phyloP scores from a whole-genome alignment of 2,329 filamentous ascomycete genomes.

The Fusarium oligoseptatum region DNA sequence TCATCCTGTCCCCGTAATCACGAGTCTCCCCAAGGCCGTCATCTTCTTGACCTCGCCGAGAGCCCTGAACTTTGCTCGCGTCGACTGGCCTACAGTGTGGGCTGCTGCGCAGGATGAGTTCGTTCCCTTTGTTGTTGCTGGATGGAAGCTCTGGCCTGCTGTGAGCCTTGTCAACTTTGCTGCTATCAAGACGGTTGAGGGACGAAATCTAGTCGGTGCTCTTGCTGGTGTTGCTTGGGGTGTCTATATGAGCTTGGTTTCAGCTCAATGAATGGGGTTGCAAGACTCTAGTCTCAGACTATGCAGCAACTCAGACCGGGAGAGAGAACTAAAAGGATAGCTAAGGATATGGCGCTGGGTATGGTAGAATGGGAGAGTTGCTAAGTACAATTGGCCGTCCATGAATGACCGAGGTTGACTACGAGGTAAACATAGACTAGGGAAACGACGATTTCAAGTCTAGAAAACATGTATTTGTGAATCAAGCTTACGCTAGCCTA shows the following conservation, averaged over 20 bases:
- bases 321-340: not conserved
- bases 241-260: slow-evolving; percentile 78
- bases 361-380: not conserved
- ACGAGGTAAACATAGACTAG: no score
- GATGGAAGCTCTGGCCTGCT: slow-evolving; percentile 77
- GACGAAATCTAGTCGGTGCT: slow-evolving; percentile 77
- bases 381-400: not conserved
- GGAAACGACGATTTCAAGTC: not conserved
- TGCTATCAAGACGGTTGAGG: slow-evolving; percentile 76
- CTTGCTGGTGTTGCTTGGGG: slow-evolving; percentile 81
- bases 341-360: not conserved
- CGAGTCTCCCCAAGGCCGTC: slow-evolving; percentile 52
- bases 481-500: not conserved
- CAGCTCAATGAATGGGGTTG: slow-evolving; percentile 46
- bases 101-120: slow-evolving; percentile 67
- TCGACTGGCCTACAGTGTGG: slow-evolving; percentile 61
- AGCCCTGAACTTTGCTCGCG: slow-evolving; percentile 59
- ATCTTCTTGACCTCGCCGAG: slow-evolving; percentile 54
- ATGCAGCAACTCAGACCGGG: not conserved
- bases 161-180: slow-evolving; percentile 80
- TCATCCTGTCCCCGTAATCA: slow-evolving; percentile 54
- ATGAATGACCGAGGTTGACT: not conserved
- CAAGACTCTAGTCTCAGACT: not conserved
- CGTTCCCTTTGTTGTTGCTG: slow-evolving; percentile 74
- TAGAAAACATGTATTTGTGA: not conserved